Evolutionary conservation across 768 basidiomycete species (phyloP), one percentile per base, ranked within the genome.

Genomic region (Phanerochaete sordida): DNA sequence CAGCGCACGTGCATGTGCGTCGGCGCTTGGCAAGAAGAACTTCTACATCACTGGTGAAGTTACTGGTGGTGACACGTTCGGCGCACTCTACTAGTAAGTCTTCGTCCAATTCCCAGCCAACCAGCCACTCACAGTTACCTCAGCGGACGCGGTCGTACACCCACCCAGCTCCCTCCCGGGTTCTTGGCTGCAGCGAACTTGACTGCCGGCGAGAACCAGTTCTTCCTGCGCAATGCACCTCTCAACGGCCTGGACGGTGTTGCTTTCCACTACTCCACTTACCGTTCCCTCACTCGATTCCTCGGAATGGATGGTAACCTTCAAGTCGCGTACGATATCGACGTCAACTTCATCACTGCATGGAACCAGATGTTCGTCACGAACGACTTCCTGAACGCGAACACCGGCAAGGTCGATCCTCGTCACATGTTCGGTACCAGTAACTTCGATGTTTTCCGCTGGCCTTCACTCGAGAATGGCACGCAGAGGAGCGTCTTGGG

Each of bases 241-340:
- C 68, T 79, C 21, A 84, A 83, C 60, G 88, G 75, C 24, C 77
- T 97, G 52, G 95, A 97, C 66, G 78, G 79, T 35, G 85, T 86
- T 49, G 94, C 95, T 0, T 96, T 96, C 79, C 95, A 97, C 72
- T 97, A 96, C 72, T 96, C 95, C 48, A 88, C 88, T 57, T 96
- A 97, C 70, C 95, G 95, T 60, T 77, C 90, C 2, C 75, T 96
- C 55, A 77, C 87, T 30, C 90, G 95, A 52, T 93, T 95, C 77
- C 81, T 96, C 49, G 95, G 94, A 56, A 95, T 96, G 93, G 95
- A 97, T 69, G 95, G 95, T 67, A 96, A 97, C 71, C 79, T 97
- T 33, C 82, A 88, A 62, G 95, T 93, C 56, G 94, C 92, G 11
- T 95, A 88, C 73, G 95, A 97, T 68, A 75, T 93, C 30, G 80